These are phyloP conservation scores for Aspergillus neoniger DNA, from an alignment of 2,329 filamentous ascomycete genomes.

Conservation along the genomic window DNA sequence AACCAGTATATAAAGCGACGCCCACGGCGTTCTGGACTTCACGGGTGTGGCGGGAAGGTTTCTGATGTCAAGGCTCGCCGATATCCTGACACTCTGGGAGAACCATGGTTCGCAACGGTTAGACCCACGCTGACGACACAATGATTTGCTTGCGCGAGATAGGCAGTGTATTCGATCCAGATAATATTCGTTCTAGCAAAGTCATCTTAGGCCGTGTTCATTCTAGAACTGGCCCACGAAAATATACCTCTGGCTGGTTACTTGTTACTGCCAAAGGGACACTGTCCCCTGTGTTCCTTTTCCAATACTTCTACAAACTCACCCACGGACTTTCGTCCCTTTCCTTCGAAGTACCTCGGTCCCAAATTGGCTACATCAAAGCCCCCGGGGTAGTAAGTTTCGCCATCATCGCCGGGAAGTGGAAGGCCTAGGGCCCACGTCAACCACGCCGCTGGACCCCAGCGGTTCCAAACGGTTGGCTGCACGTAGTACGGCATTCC, in stretches of 20 bases:
- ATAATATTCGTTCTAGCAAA: neutral
- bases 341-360: slow-evolving; percentile 55
- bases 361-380: slow-evolving; percentile 62
- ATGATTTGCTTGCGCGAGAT: neutral
- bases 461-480: slow-evolving; percentile 62
- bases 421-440: slow-evolving; percentile 25
- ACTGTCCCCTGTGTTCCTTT: slow-evolving; percentile 44
- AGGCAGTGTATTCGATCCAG: neutral
- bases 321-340: slow-evolving; percentile 44
- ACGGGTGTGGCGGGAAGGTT: neutral
- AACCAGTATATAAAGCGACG: neutral
- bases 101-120: slow-evolving; percentile 1
- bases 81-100: neutral
- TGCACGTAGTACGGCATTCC: slow-evolving; percentile 66
- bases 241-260: neutral
- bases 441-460: slow-evolving; percentile 58
- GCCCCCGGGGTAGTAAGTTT: slow-evolving; percentile 52
- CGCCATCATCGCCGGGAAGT: slow-evolving; percentile 51
- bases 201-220: neutral
- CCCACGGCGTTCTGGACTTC: neutral
- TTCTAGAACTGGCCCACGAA: neutral
- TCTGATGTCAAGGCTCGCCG: slow-evolving; percentile 2
- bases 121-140: neutral
- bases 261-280: slow-evolving; percentile 43
- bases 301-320: slow-evolving; percentile 45